Conservation (phyloP, 2,329 filamentous ascomycete genomes). For the Alternaria triticimaculans region DNA sequence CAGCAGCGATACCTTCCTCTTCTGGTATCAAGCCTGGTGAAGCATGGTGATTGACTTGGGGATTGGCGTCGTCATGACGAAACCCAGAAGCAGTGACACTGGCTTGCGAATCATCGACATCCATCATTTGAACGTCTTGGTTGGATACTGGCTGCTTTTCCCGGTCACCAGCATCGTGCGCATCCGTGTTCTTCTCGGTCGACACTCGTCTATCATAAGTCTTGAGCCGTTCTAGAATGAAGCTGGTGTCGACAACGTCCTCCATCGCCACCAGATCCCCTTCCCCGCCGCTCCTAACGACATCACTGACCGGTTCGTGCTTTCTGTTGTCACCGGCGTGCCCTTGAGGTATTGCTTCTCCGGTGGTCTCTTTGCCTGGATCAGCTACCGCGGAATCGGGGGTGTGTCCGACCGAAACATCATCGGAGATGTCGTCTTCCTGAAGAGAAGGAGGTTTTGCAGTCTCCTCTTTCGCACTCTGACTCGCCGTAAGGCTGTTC, state of each 20-base stretch:
- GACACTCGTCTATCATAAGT: neutral
- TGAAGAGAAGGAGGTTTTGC: neutral
- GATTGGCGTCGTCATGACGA: rapidly evolving
- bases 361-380: rapidly evolving
- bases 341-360: neutral
- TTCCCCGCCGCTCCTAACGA: neutral
- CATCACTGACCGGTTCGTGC: rapidly evolving
- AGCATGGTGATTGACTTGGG: neutral
- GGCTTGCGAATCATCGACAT: neutral
- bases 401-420: neutral
- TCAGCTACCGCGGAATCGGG: too few relatives aligned
- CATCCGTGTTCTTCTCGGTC: neutral
- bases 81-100: neutral
- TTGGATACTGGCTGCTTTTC: neutral
- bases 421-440: neutral
- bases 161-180: neutral
- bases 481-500: neutral
- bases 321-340: rapidly evolving
- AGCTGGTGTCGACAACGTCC: neutral
- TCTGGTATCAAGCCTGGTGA: rapidly evolving
- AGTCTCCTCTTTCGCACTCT: neutral
- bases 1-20: neutral
- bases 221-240: neutral
- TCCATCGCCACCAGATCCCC: neutral
- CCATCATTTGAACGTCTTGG: neutral